Base-by-base conservation (phyloP, 768 basidiomycete species). In the Trichaptum fuscoviolaceum region DNA sequence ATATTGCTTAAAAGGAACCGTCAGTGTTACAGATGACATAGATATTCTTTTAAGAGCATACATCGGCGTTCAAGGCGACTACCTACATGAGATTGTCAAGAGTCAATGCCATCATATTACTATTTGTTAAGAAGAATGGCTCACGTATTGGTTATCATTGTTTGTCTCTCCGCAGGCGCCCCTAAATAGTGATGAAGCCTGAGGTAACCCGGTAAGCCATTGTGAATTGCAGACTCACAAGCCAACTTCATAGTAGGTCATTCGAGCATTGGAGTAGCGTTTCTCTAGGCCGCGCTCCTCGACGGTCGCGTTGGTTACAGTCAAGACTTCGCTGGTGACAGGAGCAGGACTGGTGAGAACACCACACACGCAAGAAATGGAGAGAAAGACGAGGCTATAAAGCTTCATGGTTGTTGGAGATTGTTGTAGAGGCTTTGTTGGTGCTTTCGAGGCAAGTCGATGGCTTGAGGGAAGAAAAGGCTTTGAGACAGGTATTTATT, bases 221-320 rank as follows among this genome's bases (percentile, higher is more conserved):
- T n/a, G n/a, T n/a, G n/a, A 30, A 60, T 20, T 60, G 17, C n/a
- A 52, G 20, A 52, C 42, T 12, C 42, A 52, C 85, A 83, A 69
- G 67, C 85, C 85, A 65, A 81, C 83, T 57, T 81, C 80, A 71
- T 87, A 89, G 69, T 77, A 89, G 17, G 87, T 83, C 75, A 83
- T 84, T 64, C 80, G 81, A 1, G 83, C 74, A 64, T 69, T 65
- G 42, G 67, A 63, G 65, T 71, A 80, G 20, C 42, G 42, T 12
- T 52, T 52, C 2, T 52, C 42, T 9, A 61, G 59, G 20, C 42
- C 20, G 20, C 42, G 42, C 20, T 52, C 20, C 3, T 52, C 15
- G 42, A 20, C 12, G 20, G 5, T 52, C 10, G 42, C 20, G 20
- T 52, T 20, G 2, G 42, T 52, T 20, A 12, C 42, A 12, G 20